Conservation (phyloP, 768 basidiomycete genomes). For the Auriscalpium vulgare region DNA sequence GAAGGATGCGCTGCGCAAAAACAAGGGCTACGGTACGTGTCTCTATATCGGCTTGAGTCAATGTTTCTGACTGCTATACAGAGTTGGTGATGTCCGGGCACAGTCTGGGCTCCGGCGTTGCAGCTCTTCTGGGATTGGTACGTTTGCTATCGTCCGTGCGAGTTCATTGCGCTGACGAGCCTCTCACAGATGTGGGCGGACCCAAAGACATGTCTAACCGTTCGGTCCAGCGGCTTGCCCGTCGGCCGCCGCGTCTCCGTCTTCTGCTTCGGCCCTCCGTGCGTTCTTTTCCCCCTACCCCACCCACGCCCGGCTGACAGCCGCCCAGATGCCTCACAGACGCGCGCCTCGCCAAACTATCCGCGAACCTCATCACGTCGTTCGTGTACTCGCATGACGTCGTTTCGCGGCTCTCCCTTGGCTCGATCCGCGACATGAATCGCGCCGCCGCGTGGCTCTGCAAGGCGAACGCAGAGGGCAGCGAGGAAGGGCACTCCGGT, state of each 20-base stretch:
- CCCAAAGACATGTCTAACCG: slow-evolving; percentile 64
- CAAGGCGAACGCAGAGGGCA: slow-evolving; percentile 45
- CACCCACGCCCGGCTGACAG: not conserved
- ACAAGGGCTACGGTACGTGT: slow-evolving; percentile 62
- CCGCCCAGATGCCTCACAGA: slow-evolving; percentile 51
- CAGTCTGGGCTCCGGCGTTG: slow-evolving; percentile 79
- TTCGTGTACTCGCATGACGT: slow-evolving; percentile 81
- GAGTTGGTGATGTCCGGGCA: slow-evolving; percentile 77
- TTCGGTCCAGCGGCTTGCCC: slow-evolving; percentile 62
- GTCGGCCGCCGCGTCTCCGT: slow-evolving; percentile 57
- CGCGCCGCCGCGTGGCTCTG: slow-evolving; percentile 77
- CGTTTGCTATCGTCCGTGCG: slow-evolving; percentile 17
- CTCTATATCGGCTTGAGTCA: not conserved
- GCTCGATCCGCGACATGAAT: slow-evolving; percentile 67
- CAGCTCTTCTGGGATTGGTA: slow-evolving; percentile 65
- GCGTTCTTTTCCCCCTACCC: slow-evolving; percentile 21
- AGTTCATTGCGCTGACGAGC: no score
- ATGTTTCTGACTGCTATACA: slow-evolving; percentile 16
- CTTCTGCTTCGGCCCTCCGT: slow-evolving; percentile 79
- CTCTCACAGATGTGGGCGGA: slow-evolving; percentile 73
- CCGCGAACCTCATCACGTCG: slow-evolving; percentile 59
- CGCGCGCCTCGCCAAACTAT: slow-evolving; percentile 48
- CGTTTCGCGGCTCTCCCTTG: slow-evolving; percentile 70
- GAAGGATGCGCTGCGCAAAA: slow-evolving; percentile 55
- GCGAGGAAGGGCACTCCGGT: slow-evolving; percentile 31